phyloP scores from a whole-genome alignment of 495 filamentous ascomycete genomes.

The Penicillium longicatenatum region DNA sequence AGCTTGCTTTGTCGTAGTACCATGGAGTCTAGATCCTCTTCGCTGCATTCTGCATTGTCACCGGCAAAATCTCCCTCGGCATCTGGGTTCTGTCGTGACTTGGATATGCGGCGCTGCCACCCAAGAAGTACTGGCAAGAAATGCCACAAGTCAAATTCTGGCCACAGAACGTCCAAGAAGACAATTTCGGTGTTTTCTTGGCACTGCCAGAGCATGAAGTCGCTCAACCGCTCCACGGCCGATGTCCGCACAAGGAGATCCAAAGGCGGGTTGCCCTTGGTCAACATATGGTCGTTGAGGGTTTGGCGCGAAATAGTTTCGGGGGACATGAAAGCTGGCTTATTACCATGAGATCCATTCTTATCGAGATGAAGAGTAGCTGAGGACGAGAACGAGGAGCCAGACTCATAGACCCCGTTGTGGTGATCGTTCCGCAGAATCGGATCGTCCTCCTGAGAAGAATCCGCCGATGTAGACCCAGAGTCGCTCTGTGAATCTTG shows the following conservation, averaged over 20 bases:
- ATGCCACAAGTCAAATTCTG: slow-evolving; percentile 92
- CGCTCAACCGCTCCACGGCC: slow-evolving; percentile 86
- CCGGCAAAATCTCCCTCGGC: slow-evolving; percentile 48
- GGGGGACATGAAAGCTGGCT: slow-evolving; percentile 56
- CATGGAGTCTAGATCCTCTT: slow-evolving; percentile 28
- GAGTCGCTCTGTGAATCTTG: slow-evolving; percentile 41
- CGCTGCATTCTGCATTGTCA: slow-evolving; percentile 29
- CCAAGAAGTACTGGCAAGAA: slow-evolving; percentile 90
- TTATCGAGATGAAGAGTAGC: slow-evolving; percentile 51
- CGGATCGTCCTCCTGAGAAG: slow-evolving; percentile 39
- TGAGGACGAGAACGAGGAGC: slow-evolving; percentile 56
- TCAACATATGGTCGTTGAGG: slow-evolving; percentile 79
- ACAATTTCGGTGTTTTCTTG: slow-evolving; percentile 89
- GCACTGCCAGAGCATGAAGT: slow-evolving; percentile 99
- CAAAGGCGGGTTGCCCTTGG: slow-evolving; percentile 78
- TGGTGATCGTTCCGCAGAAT: slow-evolving; percentile 28
- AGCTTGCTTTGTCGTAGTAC: slow-evolving; percentile 29
- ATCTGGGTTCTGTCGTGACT: slow-evolving; percentile 43
- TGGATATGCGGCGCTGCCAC: slow-evolving; percentile 76
- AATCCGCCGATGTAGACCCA: slow-evolving; percentile 38
- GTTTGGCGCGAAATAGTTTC: slow-evolving; percentile 84
- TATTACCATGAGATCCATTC: slow-evolving; percentile 25
- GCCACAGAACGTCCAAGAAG: slow-evolving; percentile 92
- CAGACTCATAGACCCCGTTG: slow-evolving; percentile 54
- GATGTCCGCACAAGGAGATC: slow-evolving; percentile 90